Evolutionary conservation across 306 rosid genomes (phyloP), one percentile per base, ranked within the genome.

Genomic region (Echinosophora koreensis): DNA sequence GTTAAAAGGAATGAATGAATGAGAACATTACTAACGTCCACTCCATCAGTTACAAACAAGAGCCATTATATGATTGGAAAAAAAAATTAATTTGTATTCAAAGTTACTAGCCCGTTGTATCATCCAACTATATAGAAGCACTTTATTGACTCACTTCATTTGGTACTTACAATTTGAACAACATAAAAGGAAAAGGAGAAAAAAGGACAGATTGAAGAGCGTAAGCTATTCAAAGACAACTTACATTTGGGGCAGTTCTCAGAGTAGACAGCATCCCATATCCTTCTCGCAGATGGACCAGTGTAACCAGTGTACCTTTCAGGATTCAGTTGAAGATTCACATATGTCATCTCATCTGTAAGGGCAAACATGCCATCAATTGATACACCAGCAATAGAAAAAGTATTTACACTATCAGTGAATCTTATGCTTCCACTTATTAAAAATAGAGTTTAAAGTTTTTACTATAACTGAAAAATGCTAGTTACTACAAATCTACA

Each of bases 171-270:
- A 22, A 47, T 18, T 51, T 15, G 46, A 18, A 60, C 3, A 9
- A 73, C 10, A 18, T 38, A 27, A 51, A 6, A 28, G 56, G 38
- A 8, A 58, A 9, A 17, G 50, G 71, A n/a, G 28, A 8, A 50
- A 10, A 22, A 14, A 16, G 28, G 32, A 17, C 22, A 55, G 39
- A 41, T 64, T 38, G 14, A 34, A 15, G 17, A 16, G 30, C 37
- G 65, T 41, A 70, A 69, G 42, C 61, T 49, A 64, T 71, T 47
- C 1, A n/a, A 17, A 69, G 50, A 57, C 30, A 55, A 64, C 93
- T 87, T 75, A 95, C 99, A 88, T 90, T 92, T 95, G 60, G 99
- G 97, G 80, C 99, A 95, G 89, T 95, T 95, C 85, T 95, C 98
- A 55, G 93, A 81, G 81, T 95, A 95, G 71, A 90, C 62, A 71